A percentile compares a stretch with the other conserved stretches of the same genome.
Evolutionary conservation across 495 filamentous ascomycete genomes (phyloP).

Genomic region (Aspergillus diversus): DNA sequence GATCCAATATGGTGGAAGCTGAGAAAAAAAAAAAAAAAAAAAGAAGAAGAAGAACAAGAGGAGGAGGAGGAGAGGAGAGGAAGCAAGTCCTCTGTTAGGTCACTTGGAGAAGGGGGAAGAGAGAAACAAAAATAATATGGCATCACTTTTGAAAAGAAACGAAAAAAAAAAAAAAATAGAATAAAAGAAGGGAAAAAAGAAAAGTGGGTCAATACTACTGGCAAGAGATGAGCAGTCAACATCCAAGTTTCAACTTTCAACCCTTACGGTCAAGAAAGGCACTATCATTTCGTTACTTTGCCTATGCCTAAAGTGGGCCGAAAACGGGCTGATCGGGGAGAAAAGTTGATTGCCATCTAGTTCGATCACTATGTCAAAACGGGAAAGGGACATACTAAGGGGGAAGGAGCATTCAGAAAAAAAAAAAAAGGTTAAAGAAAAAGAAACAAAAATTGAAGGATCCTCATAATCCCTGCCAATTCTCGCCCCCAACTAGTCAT

Average conservation of each 20-base stretch:
- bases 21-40: slow-evolving; percentile 10
- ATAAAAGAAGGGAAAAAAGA: background rate
- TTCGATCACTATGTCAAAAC: slow-evolving; percentile 22
- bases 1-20: slow-evolving; percentile 20
- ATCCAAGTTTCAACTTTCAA: slow-evolving; percentile 11
- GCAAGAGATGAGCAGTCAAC: slow-evolving; percentile 28
- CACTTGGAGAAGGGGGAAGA: background rate
- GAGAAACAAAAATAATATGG: slow-evolving; percentile 4
- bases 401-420: background rate
- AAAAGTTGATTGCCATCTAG: slow-evolving; percentile 28
- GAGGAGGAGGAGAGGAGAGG: background rate
- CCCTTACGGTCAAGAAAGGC: slow-evolving; percentile 25
- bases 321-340: slow-evolving; percentile 28
- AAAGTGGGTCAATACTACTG: slow-evolving; percentile 24
- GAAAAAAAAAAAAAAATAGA: slow-evolving; percentile 1
- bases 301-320: slow-evolving; percentile 26
- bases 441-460: background rate
- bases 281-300: slow-evolving; percentile 26
- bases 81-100: slow-evolving; percentile 20
- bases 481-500: background rate
- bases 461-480: slow-evolving; percentile 3
- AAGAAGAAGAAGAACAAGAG: background rate
- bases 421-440: background rate
- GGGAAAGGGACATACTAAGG: slow-evolving; percentile 11
- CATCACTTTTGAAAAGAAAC: background rate